Evolutionary conservation across 129 eudicot genomes (phyloP).

Genomic region (Flaveria linearis): DNA sequence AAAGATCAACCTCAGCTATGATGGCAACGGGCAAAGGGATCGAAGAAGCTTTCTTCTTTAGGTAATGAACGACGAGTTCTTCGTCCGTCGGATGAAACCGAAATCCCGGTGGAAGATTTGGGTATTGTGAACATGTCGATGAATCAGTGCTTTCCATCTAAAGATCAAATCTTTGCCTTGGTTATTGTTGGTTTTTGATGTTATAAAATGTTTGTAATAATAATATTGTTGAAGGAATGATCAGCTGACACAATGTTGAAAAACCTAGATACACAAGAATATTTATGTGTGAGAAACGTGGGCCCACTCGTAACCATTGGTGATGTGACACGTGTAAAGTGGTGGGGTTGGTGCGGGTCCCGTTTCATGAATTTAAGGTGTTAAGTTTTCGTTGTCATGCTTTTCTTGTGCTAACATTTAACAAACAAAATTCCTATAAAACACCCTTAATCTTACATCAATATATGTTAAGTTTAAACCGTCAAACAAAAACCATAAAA

Average conservation of each 20-base stretch:
- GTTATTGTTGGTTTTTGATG: constrained; percentile 4
- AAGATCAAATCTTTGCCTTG: constrained; percentile 15
- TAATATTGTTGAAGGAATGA: constrained; percentile 15
- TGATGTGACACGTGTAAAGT: constrained; percentile 35
- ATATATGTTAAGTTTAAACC: constrained; percentile 26
- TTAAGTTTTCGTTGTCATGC: constrained; percentile 37
- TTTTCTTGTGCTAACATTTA: constrained; percentile 42
- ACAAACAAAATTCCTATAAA: constrained; percentile 40
- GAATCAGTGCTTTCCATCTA: constrained; percentile 49
- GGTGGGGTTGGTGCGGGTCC: constrained; percentile 39
- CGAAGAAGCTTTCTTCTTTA: constrained; percentile 41
- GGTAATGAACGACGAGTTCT: constrained; percentile 42
- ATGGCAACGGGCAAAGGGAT: constrained; percentile 47
- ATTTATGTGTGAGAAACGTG: constrained; percentile 39
- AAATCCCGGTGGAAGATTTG: constrained; percentile 46
- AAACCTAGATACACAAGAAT: constrained; percentile 23
- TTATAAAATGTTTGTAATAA: constrained; percentile 11
- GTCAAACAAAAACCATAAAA: background rate
- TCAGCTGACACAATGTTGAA: constrained; percentile 21
- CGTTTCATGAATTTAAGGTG: constrained; percentile 43
- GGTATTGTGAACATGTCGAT: constrained; percentile 38
- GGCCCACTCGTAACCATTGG: constrained; percentile 26
- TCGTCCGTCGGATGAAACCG: constrained; percentile 44
- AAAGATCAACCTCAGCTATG: constrained; percentile 56
- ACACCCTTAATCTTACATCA: constrained; percentile 32